phyloP scores from a whole-genome alignment of 352 stramenopile species.

The Phytophthora aleatoria region DNA sequence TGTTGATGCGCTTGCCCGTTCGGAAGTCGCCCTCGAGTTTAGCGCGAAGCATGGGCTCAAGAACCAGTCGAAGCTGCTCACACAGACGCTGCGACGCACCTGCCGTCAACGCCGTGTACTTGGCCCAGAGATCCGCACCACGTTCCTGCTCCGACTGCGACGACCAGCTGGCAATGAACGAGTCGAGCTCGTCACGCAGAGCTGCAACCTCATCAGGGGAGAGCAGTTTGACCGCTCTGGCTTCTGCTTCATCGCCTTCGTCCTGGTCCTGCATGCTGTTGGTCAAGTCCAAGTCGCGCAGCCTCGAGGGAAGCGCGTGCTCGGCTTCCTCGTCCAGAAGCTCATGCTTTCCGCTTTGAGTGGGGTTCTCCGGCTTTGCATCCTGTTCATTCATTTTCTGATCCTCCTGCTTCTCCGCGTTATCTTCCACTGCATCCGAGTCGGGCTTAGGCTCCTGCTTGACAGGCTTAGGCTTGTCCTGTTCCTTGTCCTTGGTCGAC shows the following conservation, averaged over 20 bases:
- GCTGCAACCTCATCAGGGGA: constrained; percentile 70
- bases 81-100: constrained; percentile 95
- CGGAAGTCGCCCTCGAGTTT: constrained; percentile 99
- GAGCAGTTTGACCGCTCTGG: constrained; percentile 44
- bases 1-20: constrained; percentile 99
- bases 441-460: constrained; percentile 38
- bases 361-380: constrained; percentile 32
- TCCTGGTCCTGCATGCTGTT: constrained; percentile 37
- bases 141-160: constrained; percentile 49
- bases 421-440: constrained; percentile 20
- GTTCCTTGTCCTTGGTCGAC: constrained; percentile 32
- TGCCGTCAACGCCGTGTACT: constrained; percentile 93
- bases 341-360: constrained; percentile 28
- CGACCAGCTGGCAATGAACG: constrained; percentile 71
- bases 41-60: constrained; percentile 97
- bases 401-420: constrained; percentile 27
- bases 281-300: constrained; percentile 48
- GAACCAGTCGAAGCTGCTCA: constrained; percentile 98
- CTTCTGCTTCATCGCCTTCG: constrained; percentile 41
- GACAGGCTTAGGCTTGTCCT: constrained; percentile 34
- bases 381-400: constrained; percentile 28
- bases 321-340: constrained; percentile 47
- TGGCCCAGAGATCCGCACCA: constrained; percentile 89
- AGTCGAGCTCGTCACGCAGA: constrained; percentile 81
- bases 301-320: constrained; percentile 30